Percentiles rank a stretch among this genome's conserved stretches.
These are phyloP conservation scores for Bocquillonia castaneifolia DNA, from an alignment of 441 rosid genomes.

Conservation along the genomic window DNA sequence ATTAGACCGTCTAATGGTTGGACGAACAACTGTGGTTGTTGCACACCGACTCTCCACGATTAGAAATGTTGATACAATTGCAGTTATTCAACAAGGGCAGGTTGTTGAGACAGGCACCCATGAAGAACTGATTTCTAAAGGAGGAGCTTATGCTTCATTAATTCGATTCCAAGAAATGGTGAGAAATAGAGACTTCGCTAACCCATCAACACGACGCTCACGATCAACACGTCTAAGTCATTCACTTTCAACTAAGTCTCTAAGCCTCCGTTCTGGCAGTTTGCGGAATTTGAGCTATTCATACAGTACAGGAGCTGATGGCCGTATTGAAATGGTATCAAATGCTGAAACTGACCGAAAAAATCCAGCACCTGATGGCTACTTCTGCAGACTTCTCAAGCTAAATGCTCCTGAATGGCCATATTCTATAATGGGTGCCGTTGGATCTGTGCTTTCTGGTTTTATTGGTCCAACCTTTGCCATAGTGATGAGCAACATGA, in stretches of 20 bases:
- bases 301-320: slow-evolving; percentile 94
- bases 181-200: slow-evolving; percentile 75
- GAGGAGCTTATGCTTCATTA: slow-evolving; percentile 80
- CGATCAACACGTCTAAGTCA: slow-evolving; percentile 89
- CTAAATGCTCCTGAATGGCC: slow-evolving; percentile 99
- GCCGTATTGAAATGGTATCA: slow-evolving; percentile 96
- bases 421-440: slow-evolving; percentile 91
- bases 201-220: slow-evolving; percentile 77
- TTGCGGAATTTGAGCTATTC: slow-evolving; percentile 92
- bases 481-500: slow-evolving; percentile 95
- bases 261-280: slow-evolving; percentile 95
- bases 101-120: slow-evolving; percentile 97
- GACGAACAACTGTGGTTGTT: slow-evolving; percentile 91
- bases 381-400: slow-evolving; percentile 87
- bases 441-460: slow-evolving; percentile 92
- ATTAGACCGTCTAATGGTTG: slow-evolving; percentile 90
- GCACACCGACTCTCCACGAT: slow-evolving; percentile 97
- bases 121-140: slow-evolving; percentile 74
- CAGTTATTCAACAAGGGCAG: slow-evolving; percentile 92
- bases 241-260: slow-evolving; percentile 87
- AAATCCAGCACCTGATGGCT: slow-evolving; percentile 77
- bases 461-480: slow-evolving; percentile 96
- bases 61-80: slow-evolving; percentile 83
- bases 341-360: slow-evolving; percentile 92
- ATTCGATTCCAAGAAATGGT: slow-evolving; percentile 95